Evolutionary conservation across 371 early-diverging fungal genomes (phyloP).

Genomic region (Encephalitozoon hellem): DNA sequence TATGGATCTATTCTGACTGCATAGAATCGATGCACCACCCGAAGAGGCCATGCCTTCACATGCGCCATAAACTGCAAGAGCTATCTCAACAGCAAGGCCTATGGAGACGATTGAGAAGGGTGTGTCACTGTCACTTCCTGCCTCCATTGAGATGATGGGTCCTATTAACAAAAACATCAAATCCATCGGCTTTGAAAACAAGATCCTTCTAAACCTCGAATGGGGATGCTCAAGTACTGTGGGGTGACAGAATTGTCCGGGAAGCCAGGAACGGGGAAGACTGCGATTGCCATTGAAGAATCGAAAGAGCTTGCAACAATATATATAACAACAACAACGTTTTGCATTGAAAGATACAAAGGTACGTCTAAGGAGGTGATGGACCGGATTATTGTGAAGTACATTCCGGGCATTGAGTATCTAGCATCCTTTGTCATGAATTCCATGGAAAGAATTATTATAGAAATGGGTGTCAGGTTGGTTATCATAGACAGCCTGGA

Average conservation of each 20-base stretch:
- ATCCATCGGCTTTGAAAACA: not conserved
- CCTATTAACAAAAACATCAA: not conserved
- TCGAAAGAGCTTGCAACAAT: conserved; percentile 20
- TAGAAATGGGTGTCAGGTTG: not conserved
- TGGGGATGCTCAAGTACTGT: conserved; percentile 6
- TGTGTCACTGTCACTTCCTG: not conserved
- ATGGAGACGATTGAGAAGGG: conserved; percentile 23
- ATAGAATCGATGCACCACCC: conserved; percentile 37
- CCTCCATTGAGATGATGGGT: not conserved
- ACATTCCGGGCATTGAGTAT: not conserved
- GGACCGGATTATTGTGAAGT: not conserved
- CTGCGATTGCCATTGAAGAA: conserved; percentile 30
- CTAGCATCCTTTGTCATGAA: not conserved
- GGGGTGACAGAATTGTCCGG: conserved; percentile 51
- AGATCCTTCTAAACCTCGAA: not conserved
- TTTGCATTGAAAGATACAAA: conserved; percentile 12
- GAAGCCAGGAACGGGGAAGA: conserved; percentile 41
- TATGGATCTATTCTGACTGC: conserved; percentile 35
- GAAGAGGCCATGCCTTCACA: conserved; percentile 40
- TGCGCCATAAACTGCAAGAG: conserved; percentile 45
- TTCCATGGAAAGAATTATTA: not conserved
- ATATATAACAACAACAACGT: conserved; percentile 33
- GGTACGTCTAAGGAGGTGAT: not conserved
- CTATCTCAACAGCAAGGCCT: conserved; percentile 27
- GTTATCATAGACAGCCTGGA: conserved; percentile 24